Evolutionary conservation across 345 rosid genomes (phyloP), one percentile per base, ranked within the genome.

Genomic region (Lepidium aucheri): DNA sequence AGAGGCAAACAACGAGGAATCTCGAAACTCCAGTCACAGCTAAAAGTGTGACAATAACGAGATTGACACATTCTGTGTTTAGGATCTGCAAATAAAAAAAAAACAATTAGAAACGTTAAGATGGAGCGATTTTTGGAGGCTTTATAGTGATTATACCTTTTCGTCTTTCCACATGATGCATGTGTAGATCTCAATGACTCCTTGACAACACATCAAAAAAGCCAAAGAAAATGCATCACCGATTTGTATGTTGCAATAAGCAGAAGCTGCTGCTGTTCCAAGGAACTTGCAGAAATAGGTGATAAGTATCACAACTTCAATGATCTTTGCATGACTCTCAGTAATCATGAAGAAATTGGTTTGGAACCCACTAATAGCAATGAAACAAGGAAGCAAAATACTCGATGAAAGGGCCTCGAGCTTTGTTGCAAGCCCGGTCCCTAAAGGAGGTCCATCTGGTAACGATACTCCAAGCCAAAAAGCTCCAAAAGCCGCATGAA

Each of bases 1-100:
- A 86, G 2, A 86, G 63, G n/a, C 53, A 47, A 34, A 74, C 78
- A 1, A 84, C 80, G 2, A 86, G 58, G 3, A 79, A 82, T 0
- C 85, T 62, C 13, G 80, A 69, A 51, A 80, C 41, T 36, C 79
- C 79, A 1, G 79, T 70, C 46, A 76, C 72, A 5, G 70, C 39
- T 24, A 76, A 60, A 30, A 75, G 47, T n/a, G 79, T 57, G 44
- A 76, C 53, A 5, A 76, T 70, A 35, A 76, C 33, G 4, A 76
- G 76, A 61, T 65, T 76, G 63, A 76, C 70, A 28, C 75, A 63
- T 65, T 70, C 72, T 12, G 64, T 52, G 38, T 70, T 41, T 38
- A 76, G 38, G 40, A 76, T 50, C 79, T 75, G 59, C 58, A 7
- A n/a, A n/a, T n/a, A n/a, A 52, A 42, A 16, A 7, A 22, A 24